phyloP scores from a whole-genome alignment of 306 rosid genomes.

The Coriaria nepalensis region DNA sequence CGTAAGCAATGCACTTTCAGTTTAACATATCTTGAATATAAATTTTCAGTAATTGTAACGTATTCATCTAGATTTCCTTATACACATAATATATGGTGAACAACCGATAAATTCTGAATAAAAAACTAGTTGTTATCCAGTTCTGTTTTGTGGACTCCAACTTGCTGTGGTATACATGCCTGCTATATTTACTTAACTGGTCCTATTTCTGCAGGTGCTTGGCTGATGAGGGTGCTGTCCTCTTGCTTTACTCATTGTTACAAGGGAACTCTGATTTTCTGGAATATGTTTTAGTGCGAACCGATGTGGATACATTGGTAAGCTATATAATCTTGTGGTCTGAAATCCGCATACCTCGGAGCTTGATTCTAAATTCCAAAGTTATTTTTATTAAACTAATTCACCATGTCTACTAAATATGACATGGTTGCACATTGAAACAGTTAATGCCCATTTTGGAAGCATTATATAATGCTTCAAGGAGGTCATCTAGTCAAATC shows the following conservation, averaged over 20 bases:
- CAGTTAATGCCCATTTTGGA: slow-evolving; percentile 96
- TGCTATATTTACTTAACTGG: background rate
- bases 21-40: background rate
- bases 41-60: background rate
- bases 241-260: slow-evolving; percentile 80
- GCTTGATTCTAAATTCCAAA: no score
- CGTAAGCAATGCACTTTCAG: slow-evolving; percentile 34
- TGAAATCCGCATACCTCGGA: background rate
- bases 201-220: slow-evolving; percentile 48
- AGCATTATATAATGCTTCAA: slow-evolving; percentile 81
- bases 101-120: no score
- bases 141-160: background rate
- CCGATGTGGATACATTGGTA: slow-evolving; percentile 98
- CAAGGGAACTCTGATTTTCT: slow-evolving; percentile 89
- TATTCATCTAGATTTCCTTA: background rate
- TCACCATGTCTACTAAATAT: no score
- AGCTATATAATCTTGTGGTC: slow-evolving; percentile 20
- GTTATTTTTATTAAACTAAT: no score
- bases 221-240: slow-evolving; percentile 90
- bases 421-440: slow-evolving; percentile 1
- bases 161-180: no score
- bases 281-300: slow-evolving; percentile 97
- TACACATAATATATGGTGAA: no score
- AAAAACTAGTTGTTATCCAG: background rate
- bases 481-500: slow-evolving; percentile 81